Conservation (phyloP, 257 asterid species). For the Linaria vulgaris region DNA sequence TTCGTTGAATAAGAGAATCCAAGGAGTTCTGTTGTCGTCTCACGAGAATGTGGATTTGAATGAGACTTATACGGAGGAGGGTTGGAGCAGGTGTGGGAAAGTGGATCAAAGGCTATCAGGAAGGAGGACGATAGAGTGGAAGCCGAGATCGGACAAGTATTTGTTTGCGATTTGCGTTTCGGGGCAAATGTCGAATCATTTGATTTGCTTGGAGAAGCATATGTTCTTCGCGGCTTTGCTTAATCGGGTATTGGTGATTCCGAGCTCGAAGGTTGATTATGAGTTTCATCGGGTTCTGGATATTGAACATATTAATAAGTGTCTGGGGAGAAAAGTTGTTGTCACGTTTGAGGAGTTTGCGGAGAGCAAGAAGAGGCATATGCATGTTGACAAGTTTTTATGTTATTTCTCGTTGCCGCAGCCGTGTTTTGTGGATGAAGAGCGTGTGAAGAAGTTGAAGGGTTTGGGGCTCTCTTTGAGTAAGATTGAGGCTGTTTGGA, state of each 20-base stretch:
- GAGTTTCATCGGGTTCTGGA: conserved; percentile 76
- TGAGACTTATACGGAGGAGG: conserved; percentile 60
- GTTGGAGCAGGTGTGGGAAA: conserved; percentile 57
- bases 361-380: conserved; percentile 52
- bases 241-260: conserved; percentile 76
- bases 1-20: conserved; percentile 72
- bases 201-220: conserved; percentile 95
- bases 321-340: conserved; percentile 77
- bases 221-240: conserved; percentile 92
- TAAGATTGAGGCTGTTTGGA: conserved; percentile 81
- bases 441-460: conserved; percentile 79
- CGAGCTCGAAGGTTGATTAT: conserved; percentile 81
- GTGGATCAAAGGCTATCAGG: conserved; percentile 60
- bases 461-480: conserved; percentile 65
- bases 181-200: conserved; percentile 96
- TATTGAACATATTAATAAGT: conserved; percentile 77
- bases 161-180: conserved; percentile 85
- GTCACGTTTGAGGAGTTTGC: conserved; percentile 84
- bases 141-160: conserved; percentile 71
- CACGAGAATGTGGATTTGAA: conserved; percentile 47
- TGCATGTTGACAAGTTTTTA: conserved; percentile 69
- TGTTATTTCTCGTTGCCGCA: conserved; percentile 88
- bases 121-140: conserved; percentile 79
- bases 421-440: conserved; percentile 88
- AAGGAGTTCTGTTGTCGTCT: conserved; percentile 64